phyloP scores from a whole-genome alignment of 352 stramenopile species.

The Globisporangium cederbergense region DNA sequence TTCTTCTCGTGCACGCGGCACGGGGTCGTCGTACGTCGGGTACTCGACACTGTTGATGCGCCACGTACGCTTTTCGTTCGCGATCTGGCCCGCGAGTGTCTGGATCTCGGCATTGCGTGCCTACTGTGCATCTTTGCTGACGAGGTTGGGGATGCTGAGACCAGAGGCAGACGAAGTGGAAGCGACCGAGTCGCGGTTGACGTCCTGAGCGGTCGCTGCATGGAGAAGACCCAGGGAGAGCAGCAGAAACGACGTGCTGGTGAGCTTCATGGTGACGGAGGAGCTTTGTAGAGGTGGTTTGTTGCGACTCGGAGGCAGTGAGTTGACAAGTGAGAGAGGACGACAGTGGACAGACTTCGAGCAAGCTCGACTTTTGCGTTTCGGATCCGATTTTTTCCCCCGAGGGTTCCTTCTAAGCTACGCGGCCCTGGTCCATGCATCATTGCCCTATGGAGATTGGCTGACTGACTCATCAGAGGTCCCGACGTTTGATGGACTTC shows the following conservation, averaged over 20 bases:
- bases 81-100: constrained; percentile 22
- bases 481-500: too few species aligned
- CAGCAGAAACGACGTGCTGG: not conserved
- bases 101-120: constrained; percentile 17
- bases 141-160: constrained; percentile 19
- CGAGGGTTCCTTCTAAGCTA: too few species aligned
- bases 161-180: not conserved
- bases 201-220: not conserved
- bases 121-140: constrained; percentile 21
- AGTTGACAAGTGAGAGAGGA: not conserved
- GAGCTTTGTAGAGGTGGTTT: not conserved
- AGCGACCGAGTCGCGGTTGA: not conserved
- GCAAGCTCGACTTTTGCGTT: too few species aligned
- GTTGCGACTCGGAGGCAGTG: not conserved
- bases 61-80: constrained; percentile 28
- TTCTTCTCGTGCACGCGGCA: constrained; percentile 18
- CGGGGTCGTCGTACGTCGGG: constrained; percentile 28
- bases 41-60: constrained; percentile 20
- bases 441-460: too few species aligned
- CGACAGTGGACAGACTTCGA: too few species aligned
- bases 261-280: not conserved
- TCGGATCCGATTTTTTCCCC: too few species aligned
- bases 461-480: too few species aligned
- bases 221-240: not conserved
- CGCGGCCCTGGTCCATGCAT: too few species aligned